Base-by-base conservation (phyloP, 2,329 filamentous ascomycete genomes). In the Hymenoscyphus occultus region DNA sequence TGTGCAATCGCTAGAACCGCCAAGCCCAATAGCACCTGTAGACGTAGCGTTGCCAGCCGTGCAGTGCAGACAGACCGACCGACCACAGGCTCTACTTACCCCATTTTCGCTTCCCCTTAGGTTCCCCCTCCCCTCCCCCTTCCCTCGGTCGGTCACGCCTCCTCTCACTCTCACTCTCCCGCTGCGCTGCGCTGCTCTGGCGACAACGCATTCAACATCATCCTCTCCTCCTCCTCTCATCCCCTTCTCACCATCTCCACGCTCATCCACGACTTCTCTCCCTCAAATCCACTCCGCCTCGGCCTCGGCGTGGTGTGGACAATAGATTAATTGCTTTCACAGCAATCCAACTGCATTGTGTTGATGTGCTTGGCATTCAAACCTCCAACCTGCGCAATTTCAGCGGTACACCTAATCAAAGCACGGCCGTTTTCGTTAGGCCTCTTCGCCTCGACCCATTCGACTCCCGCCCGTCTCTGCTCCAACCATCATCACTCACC, bases 361-460 rank as follows among this genome's bases (percentile, higher is more conserved):
- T 45, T 35, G 39, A 10, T 28, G 14, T 42, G 13, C 42, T 58
- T 32, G 42, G 19, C 54, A 19, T 35, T 28, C 51, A 51, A 48
- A 51, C 48, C 51, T 48, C 22, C 59, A 16, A 60, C 31, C 45
- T 48, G 56, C 59, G 62, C 65, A 67, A 64, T 67, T 67, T 51
- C 45, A 51, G 19, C 45, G 9, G n/a, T 16, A 12, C 45, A 39
- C 56, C 54, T 64, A 65, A 65, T 67, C 63, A 65, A 65, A 67
- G 65, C 65, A 67, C 64, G 64, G 66, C 64, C 64, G 62, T 64
- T 68, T 65, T 64, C 62, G 64, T 64, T 60, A 60, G 39, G 45
- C 35, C 35, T 56, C 40, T 45, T 63, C 65, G 60, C 42, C 22
- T 45, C 45, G 28, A 10, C 39, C 59, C 12, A n/a, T 22, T 39